Evolutionary conservation across 2,329 filamentous ascomycete genomes (phyloP).

Genomic region (Conoideocrella luteorostrata): DNA sequence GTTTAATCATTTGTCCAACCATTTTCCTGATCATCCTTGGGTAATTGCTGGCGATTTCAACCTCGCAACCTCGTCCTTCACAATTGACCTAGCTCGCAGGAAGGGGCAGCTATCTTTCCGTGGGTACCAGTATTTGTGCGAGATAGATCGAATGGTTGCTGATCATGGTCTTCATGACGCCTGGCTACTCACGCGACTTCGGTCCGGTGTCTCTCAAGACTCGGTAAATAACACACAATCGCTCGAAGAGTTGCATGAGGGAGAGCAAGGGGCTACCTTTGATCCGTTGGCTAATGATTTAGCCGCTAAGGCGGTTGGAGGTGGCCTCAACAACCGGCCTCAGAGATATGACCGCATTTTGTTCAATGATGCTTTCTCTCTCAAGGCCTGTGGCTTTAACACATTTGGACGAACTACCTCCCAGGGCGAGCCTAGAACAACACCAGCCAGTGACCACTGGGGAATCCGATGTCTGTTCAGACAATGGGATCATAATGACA

Average conservation of each 20-base stretch:
- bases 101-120: constrained; percentile 46
- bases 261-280: constrained; percentile 60
- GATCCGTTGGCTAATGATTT: constrained; percentile 51
- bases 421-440: not conserved
- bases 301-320: constrained; percentile 43
- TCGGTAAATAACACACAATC: constrained; percentile 18
- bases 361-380: constrained; percentile 35
- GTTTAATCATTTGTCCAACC: constrained; percentile 34
- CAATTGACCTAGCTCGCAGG: constrained; percentile 46
- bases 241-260: constrained; percentile 37
- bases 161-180: constrained; percentile 44
- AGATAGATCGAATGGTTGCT: constrained; percentile 40
- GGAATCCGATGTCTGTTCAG: constrained; percentile 42
- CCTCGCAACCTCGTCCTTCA: constrained; percentile 50
- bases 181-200: constrained; percentile 41
- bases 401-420: constrained; percentile 43
- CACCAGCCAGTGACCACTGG: constrained; percentile 49
- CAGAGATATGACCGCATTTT: constrained; percentile 62
- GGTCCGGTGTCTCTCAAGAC: constrained; percentile 33
- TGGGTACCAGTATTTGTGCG: constrained; percentile 34
- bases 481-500: not conserved
- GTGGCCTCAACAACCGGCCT: constrained; percentile 45
- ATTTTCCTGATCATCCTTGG: constrained; percentile 40
- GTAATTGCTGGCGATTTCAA: constrained; percentile 61
- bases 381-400: constrained; percentile 39